Conservation (phyloP, 352 stramenopile genomes). For the Thalassiosira livingstoniorum region DNA sequence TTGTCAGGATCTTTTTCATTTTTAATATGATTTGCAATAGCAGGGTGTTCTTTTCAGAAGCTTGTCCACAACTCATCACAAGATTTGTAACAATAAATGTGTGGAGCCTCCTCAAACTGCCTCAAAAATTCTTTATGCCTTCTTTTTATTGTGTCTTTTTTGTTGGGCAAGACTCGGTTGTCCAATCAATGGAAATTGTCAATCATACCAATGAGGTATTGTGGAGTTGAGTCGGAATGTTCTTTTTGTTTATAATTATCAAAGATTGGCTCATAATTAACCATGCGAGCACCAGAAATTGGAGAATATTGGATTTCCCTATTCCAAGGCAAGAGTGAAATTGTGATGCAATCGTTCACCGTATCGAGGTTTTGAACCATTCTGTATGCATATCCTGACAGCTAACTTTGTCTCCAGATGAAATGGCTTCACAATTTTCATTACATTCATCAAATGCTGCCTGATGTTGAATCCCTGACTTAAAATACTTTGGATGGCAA, state of each 20-base stretch:
- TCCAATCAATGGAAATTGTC: not conserved
- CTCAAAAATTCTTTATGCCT: not conserved
- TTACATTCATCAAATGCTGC: not conserved
- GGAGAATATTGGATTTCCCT: not conserved
- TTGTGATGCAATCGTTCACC: not conserved
- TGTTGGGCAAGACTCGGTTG: slow-evolving; percentile 3
- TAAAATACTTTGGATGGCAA: slow-evolving; percentile 9
- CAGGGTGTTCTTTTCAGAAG: not conserved
- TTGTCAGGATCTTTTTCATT: not conserved
- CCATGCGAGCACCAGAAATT: not conserved
- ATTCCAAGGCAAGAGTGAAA: not conserved
- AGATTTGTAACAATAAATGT: not conserved
- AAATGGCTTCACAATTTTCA: not conserved
- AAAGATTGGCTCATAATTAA: not conserved
- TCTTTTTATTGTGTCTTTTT: slow-evolving; percentile 1
- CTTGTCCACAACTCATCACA: slow-evolving; percentile 2
- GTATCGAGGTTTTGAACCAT: not conserved
- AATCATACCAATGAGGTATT: not conserved
- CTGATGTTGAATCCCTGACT: not conserved
- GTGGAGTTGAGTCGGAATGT: not conserved
- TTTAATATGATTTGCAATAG: not conserved
- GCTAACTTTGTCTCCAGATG: not conserved
- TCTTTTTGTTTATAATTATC: not conserved
- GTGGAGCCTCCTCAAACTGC: not conserved
- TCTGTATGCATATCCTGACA: not conserved